Evolutionary conservation across 2,329 filamentous ascomycete genomes (phyloP), one percentile per base, ranked within the genome.

Genomic region (Trichoderma guizhouense): DNA sequence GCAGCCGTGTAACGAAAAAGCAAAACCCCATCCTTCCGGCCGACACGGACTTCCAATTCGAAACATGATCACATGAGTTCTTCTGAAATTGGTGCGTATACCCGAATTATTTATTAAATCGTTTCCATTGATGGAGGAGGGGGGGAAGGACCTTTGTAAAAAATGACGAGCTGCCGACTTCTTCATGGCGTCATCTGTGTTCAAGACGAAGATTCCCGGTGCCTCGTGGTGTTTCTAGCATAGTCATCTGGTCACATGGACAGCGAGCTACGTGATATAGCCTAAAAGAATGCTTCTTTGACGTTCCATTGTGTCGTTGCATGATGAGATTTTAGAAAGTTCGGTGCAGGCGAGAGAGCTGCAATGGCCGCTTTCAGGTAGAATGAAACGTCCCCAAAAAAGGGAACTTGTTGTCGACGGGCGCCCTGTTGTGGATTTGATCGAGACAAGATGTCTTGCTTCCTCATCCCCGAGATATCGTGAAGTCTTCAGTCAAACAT

Each of bases 141-240:
- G 12, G 21, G 18, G n/a, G 8, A 9, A 26, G 30, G 28, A 32
- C 12, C 15, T 28, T 21, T 47, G 15, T 51, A 1, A 32, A 14
- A 47, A 12, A 68, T 68, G 65, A 68, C 65, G 65, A 60, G 65
- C 65, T 69, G n/a, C 26, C 36, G 47, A 53, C 55, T 69, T 61
- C 18, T 68, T 32, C 55, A 60, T 68, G 55, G 65, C 64, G 64
- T 58, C 21, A 60, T 68, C 26, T 21, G 65, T 47, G 26, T 47
- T 60, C 14, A 68, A 47, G 53, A 60, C 11, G 5, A 58, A 14
- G 6, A 36, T 36, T 30, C 18, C 12, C 26, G 9, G 43, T 8
- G 8, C 36, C 36, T 39, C 36, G 36, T 39, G 36, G 36, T 39
- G 36, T 39, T 39, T 39, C 36, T 39, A 47, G n/a, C 18, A 47